Evolutionary conservation across 2,329 filamentous ascomycete genomes (phyloP).

Genomic region (Stylonectria norvegica): DNA sequence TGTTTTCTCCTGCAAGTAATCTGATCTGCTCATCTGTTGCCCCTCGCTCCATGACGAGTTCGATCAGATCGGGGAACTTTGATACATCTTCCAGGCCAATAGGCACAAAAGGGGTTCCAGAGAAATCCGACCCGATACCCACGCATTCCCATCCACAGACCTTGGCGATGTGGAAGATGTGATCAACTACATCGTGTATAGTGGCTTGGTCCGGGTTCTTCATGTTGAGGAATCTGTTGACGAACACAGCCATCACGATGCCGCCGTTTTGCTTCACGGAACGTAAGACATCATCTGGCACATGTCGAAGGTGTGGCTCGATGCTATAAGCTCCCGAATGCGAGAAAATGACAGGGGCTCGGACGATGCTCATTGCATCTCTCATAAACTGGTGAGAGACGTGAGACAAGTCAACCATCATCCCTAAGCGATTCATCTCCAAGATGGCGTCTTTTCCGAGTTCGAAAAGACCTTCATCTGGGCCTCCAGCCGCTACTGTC

Average conservation of each 20-base stretch:
- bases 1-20: constrained; percentile 27
- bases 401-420: constrained; percentile 34
- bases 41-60: constrained; percentile 29
- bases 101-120: constrained; percentile 30
- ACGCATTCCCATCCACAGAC: constrained; percentile 36
- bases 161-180: constrained; percentile 29
- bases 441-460: constrained; percentile 27
- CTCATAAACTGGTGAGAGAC: constrained; percentile 30
- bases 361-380: constrained; percentile 26
- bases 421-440: constrained; percentile 38
- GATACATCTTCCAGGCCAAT: constrained; percentile 32
- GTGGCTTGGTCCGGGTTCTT: constrained; percentile 29
- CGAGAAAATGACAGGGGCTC: constrained; percentile 32
- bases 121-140: constrained; percentile 37
- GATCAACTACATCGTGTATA: constrained; percentile 36
- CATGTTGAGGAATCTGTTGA: constrained; percentile 33
- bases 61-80: constrained; percentile 33
- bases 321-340: constrained; percentile 28
- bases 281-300: constrained; percentile 39
- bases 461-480: constrained; percentile 22
- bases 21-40: constrained; percentile 29
- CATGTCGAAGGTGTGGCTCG: constrained; percentile 35
- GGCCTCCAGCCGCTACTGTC: constrained; percentile 24
- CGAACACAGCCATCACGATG: constrained; percentile 39
- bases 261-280: constrained; percentile 35